Conservation (phyloP, 192 early-diverging fungal species). For the Umbelopsis vinacea region DNA sequence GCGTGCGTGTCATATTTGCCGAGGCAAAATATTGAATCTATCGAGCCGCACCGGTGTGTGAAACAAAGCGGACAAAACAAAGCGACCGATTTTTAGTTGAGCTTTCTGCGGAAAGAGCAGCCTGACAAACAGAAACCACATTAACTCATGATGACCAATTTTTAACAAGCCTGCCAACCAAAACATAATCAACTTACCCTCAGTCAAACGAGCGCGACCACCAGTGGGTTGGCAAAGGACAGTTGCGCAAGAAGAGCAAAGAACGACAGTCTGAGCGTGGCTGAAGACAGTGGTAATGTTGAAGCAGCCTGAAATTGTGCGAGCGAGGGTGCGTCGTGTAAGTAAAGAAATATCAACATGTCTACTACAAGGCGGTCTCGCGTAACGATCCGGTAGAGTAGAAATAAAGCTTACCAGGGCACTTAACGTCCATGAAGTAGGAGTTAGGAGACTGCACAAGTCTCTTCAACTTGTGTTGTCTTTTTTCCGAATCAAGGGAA, state of each 20-base stretch:
- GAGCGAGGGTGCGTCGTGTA: no score
- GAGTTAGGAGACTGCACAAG: conserved; percentile 81
- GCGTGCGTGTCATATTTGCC: conserved; percentile 12
- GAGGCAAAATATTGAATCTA: conserved; percentile 5
- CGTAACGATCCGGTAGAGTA: conserved; percentile 26
- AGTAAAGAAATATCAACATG: no score
- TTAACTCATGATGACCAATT: not conserved
- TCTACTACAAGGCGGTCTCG: not conserved
- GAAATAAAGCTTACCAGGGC: conserved; percentile 60
- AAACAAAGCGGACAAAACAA: conserved; percentile 26
- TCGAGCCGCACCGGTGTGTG: conserved; percentile 20
- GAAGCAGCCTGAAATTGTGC: conserved; percentile 68
- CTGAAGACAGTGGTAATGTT: conserved; percentile 99
- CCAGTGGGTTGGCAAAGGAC: conserved; percentile 99
- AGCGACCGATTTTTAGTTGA: conserved; percentile 31
- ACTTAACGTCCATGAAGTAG: conserved; percentile 99
- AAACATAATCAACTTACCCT: conserved; percentile 59
- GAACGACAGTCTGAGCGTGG: conserved; percentile 98
- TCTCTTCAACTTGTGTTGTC: conserved; percentile 68
- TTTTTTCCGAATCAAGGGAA: conserved; percentile 71
- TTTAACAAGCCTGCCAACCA: not conserved
- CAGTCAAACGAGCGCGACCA: conserved; percentile 96
- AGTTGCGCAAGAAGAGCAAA: conserved; percentile 94
- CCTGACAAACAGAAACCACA: not conserved
- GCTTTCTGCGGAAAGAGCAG: conserved; percentile 40